Evolutionary conservation across 2,329 filamentous ascomycete species (phyloP), one percentile per base, ranked within the genome.

Genomic region (Pseudogymnoascus destructans): DNA sequence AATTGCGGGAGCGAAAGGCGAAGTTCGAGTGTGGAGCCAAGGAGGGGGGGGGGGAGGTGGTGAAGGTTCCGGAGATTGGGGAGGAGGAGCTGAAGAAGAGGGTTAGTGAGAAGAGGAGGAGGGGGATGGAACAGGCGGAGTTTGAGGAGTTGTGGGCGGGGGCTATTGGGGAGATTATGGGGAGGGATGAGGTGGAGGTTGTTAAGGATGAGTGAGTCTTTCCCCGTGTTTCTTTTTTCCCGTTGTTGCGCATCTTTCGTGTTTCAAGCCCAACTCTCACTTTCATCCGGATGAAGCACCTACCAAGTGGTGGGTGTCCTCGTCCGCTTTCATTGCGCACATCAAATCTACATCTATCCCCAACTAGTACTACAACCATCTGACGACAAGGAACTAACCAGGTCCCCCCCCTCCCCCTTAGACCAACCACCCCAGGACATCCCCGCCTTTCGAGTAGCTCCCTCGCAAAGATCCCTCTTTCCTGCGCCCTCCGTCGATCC

Each of bases 21-120:
- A 85, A 90, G 66, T 96, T 84, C 67, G 93, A 98, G 73, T 98
- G 93, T 66, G 89, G 91, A 15, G 85, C 89, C 61, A 74, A 85
- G 10, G 69, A 77, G 3, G 80, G 85, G 23, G 74, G 81, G 54
- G 84, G 85, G 8, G 75, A 80, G 57, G 75, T 74, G 19, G 73
- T 81, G 2, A 74, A 79, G 9, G 76, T 81, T 13, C 75, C 77
- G 27, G 88, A 91, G 64, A 79, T 87, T 42, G 74, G 75, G 55
- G 82, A 84, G 61, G 71, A 83, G 25, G 85, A 89, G 58, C 75
- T 97, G 61, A 95, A 92, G 74, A 76, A 86, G 62, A 80, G 82
- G 59, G 83, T 96, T 62, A 81, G 79, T 64, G 80, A 83, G 64
- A 88, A 87, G 75, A 82, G 86, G 63, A 87, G 84, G 69, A 92